phyloP scores from a whole-genome alignment of 768 basidiomycete genomes.

The Phaffia tasmanica region DNA sequence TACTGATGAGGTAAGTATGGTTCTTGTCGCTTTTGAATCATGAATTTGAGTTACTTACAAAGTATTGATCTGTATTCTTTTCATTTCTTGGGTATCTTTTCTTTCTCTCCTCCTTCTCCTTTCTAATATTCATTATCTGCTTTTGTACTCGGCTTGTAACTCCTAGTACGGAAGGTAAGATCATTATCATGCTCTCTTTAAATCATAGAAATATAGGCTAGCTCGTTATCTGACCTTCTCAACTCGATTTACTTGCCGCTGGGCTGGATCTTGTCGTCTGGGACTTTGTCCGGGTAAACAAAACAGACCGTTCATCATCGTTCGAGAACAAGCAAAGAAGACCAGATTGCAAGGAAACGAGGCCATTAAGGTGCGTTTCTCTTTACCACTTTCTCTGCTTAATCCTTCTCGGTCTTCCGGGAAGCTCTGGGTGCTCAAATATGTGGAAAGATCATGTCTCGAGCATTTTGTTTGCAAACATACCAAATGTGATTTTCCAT shows the following conservation, averaged over 20 bases:
- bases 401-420: neutral
- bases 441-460: neutral
- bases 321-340: conserved; percentile 85
- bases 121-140: neutral
- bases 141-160: neutral
- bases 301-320: conserved; percentile 81
- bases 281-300: neutral
- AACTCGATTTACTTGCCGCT: conserved; percentile 5
- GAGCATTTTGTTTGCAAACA: conserved; percentile 5
- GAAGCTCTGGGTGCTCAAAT: conserved; percentile 17
- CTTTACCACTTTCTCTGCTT: neutral
- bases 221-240: conserved; percentile 9
- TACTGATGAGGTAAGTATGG: conserved; percentile 37
- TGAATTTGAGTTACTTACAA: neutral
- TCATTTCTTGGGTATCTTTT: neutral
- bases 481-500: too few relatives aligned
- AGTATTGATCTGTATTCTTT: too few relatives aligned
- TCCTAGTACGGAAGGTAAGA: conserved; percentile 25
- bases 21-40: neutral
- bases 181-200: neutral
- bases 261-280: conserved; percentile 51
- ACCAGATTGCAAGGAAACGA: conserved; percentile 82
- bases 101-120: conserved; percentile 2
- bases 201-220: neutral
- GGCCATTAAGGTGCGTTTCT: conserved; percentile 71